Evolutionary conservation across 805 yeast genomes (phyloP), one percentile per base, ranked within the genome.

Genomic region (Candida endomychidarum): DNA sequence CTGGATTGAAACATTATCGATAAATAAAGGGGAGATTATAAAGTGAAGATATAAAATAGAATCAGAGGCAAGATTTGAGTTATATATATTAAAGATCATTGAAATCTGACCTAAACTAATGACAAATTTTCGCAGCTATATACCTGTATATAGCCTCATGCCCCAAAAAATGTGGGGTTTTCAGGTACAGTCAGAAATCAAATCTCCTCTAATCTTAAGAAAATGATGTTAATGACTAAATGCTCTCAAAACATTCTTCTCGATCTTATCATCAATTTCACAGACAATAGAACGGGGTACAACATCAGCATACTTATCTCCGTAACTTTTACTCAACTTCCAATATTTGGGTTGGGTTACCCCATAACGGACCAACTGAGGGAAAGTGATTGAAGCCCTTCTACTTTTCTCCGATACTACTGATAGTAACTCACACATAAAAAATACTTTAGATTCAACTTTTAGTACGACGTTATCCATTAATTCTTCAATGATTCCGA

Each of bases 231-330:
- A 5, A 22, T 15, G 30, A 23, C 20, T 18, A 24, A 34, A 34
- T 7, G 37, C 37, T 17, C 37, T 20, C 10, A 34, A 15, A 16
- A 34, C 29, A 24, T 34, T 34, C 12, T 23, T 14, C 29, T 34
- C 37, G 7, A 12, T 22, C 12, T 23, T 22, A n/a, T 34, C 37
- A 24, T 34, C 37, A 15, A 34, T 24, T n/a, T 34, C 37, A 22
- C 37, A 34, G 3, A 34, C 37, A 15, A 34, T 34, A 10, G 37
- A 34, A 22, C 37, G 28, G 37, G 37, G 37, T 3, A 34, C 37
- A 34, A 34, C 37, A 22, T 34, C 29, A 14, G 21, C 37, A 24
- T 34, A 34, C 37, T 34, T 34, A 34, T 34, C 37, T 34, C 37
- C 37, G 21, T 34, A 34, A 23, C 29, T 23, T 30, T 34, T 34